Base-by-base conservation (phyloP, 352 stramenopile genomes). In the Plasmopara muralis region DNA sequence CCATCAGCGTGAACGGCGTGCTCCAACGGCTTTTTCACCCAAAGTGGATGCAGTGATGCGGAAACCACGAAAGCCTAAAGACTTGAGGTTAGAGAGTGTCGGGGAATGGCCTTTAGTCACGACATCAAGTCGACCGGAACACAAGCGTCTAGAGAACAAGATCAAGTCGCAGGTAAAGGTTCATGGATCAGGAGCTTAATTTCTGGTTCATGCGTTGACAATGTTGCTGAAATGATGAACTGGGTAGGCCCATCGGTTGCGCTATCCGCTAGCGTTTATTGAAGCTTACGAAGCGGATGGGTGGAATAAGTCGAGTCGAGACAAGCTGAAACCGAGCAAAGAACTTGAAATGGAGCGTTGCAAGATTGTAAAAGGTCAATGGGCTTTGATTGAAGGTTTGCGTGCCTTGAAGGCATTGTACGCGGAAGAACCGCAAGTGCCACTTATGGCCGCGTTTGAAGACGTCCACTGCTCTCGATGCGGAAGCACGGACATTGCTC, bases 381-480 rank as follows among this genome's bases (percentile, higher is more conserved):
- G 58, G 5, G 58, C 66, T 8, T 54, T 92, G 12, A 57, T 84
- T 10, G 56, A 77, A 12, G 53, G 63, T 43, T 47, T 90, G 30
- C 48, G 53, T 0, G 69, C 78, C 41, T 55, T 92, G 28, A 74
- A 73, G 18, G 53, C 53, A 0, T 49, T 70, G 13, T 65, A 76
- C 9, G 61, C 47, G 0, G 43, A 55, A n/a, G 75, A 94, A n/a
- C 71, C 62, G 25, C 69, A 75, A 47, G 71, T 86, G 31, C 62
- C 74, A 34, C 66, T 64, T 15, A 62, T 85, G 20, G 51, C 70
- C 8, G 57, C 70, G 31, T 62, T 77, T 4, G 62, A 66, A 43
- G 74, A 85, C 29, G 89, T 94, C 39, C 75, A 87, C 47, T 94
- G 83, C 47, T 90, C 83, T 40, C 75, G 72, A 12, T 94, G 83